A percentile compares a stretch with the other conserved stretches of the same genome.
Evolutionary conservation across 345 rosid genomes (phyloP).

Genomic region (Eucalyptus sideroxylon): DNA sequence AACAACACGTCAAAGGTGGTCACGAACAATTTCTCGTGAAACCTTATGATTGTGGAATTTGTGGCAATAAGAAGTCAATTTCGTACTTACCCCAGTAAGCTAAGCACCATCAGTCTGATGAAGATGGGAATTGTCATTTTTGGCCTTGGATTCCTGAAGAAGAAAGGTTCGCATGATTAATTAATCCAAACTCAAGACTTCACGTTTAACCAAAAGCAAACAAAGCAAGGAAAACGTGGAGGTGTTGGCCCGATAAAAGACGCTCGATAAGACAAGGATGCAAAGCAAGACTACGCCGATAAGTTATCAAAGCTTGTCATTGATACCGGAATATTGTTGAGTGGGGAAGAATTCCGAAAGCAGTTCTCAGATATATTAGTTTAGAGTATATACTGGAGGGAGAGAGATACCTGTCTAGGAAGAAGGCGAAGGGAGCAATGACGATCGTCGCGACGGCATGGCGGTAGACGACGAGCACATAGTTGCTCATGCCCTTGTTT

Average conservation of each 20-base stretch:
- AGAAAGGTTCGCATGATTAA: neutral
- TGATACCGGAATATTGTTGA: neutral
- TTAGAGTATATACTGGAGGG: neutral
- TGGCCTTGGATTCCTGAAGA: conserved; percentile 10
- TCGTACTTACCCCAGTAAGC: conserved; percentile 60
- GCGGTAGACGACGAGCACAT: conserved; percentile 79
- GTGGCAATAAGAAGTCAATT: neutral
- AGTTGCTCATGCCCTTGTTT: conserved; percentile 79
- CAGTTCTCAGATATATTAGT: neutral
- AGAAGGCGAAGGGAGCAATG: conserved; percentile 66
- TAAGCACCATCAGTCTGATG: conserved; percentile 45
- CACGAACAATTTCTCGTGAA: neutral
- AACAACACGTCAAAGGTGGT: neutral
- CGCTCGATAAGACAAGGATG: no score
- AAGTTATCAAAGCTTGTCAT: neutral
- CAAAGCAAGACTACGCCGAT: neutral
- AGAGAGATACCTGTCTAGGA: conserved; percentile 39
- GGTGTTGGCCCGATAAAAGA: neutral
- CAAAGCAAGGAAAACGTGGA: no score
- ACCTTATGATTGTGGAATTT: neutral
- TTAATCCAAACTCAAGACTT: neutral
- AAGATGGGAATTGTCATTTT: conserved; percentile 66
- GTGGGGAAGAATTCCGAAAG: neutral
- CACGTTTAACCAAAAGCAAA: neutral
- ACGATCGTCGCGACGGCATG: conserved; percentile 66